Percentiles rank a stretch among this genome's conserved stretches.
Evolutionary conservation across 1,284 basidiomycete species (phyloP).

Genomic region (Acaromyces ingoldii): DNA sequence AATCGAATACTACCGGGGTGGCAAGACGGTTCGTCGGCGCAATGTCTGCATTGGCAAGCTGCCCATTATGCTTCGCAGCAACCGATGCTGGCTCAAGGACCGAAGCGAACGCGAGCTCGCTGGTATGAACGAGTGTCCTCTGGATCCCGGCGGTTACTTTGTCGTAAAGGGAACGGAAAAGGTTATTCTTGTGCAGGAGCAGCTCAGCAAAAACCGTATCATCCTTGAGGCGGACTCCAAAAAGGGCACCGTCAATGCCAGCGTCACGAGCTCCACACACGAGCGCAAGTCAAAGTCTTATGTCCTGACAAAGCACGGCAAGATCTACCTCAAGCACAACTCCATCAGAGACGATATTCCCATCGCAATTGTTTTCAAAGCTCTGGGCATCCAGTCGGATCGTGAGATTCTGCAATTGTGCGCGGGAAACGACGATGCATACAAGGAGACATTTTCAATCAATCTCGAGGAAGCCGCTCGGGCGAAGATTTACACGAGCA

Average conservation of each 20-base stretch:
- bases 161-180: constrained; percentile 99
- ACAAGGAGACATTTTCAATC: constrained; percentile 80
- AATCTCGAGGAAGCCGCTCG: constrained; percentile 83
- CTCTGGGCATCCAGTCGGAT: constrained; percentile 86
- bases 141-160: constrained; percentile 98
- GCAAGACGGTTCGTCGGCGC: constrained; percentile 74
- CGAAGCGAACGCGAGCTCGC: constrained; percentile 72
- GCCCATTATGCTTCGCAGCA: constrained; percentile 95
- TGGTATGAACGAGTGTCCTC: constrained; percentile 94
- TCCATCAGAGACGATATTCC: constrained; percentile 96
- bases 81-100: constrained; percentile 74
- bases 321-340: constrained; percentile 96
- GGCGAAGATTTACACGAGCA: constrained; percentile 71
- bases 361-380: constrained; percentile 87
- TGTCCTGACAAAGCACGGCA: constrained; percentile 86
- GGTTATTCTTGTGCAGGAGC: constrained; percentile 98
- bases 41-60: constrained; percentile 86
- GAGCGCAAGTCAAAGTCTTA: constrained; percentile 99
- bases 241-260: constrained; percentile 89
- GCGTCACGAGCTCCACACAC: constrained; percentile 89
- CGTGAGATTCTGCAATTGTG: constrained; percentile 94
- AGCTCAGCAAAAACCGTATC: constrained; percentile 97
- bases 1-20: constrained; percentile 90
- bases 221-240: constrained; percentile 77
- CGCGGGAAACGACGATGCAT: constrained; percentile 84